These are phyloP conservation scores for Lichtheimia ornata DNA, from an alignment of 371 early-diverging fungal genomes.

Conservation along the genomic window DNA sequence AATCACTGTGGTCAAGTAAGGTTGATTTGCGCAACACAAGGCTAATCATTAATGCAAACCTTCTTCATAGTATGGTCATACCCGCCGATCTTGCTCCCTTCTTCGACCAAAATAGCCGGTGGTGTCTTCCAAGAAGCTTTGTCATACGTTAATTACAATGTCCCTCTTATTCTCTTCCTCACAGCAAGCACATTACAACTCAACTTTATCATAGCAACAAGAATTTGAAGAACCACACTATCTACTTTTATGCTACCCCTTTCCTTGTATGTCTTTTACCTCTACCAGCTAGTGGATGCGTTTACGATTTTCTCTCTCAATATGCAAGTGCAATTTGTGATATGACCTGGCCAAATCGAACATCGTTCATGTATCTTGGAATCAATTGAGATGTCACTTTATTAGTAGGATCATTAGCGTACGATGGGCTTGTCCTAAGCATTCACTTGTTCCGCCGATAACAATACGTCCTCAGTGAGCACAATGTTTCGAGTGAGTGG, in stretches of 20 bases:
- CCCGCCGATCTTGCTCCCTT: not conserved
- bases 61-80: not conserved
- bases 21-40: not conserved
- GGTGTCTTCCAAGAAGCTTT: not conserved
- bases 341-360: too few species aligned
- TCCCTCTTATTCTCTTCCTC: not conserved
- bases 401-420: too few species aligned
- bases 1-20: conserved; percentile 1
- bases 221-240: not conserved
- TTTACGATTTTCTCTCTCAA: too few species aligned
- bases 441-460: too few species aligned
- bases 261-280: not conserved
- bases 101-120: not conserved
- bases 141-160: not conserved
- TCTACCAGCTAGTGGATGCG: too few species aligned
- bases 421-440: too few species aligned
- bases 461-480: too few species aligned
- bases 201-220: not conserved
- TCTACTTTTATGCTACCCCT: not conserved
- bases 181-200: too few species aligned
- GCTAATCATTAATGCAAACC: not conserved
- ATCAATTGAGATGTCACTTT: too few species aligned
- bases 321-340: too few species aligned
- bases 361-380: too few species aligned
- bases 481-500: too few species aligned